phyloP scores from a whole-genome alignment of 768 basidiomycete genomes.

The Suillus sp. region DNA sequence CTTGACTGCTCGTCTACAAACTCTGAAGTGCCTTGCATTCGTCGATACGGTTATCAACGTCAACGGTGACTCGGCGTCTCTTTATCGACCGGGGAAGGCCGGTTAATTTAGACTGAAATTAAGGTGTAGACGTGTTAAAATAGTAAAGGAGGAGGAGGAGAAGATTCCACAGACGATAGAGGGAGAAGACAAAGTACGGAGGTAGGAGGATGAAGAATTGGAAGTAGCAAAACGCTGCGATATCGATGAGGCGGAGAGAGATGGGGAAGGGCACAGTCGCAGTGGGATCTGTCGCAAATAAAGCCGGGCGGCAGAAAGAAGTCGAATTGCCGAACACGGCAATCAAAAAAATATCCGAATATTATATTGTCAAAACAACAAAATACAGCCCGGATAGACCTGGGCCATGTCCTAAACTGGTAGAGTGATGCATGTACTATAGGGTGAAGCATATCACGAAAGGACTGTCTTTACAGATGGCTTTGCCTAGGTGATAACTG shows the following conservation, averaged over 20 bases:
- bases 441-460: background rate
- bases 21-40: conserved; percentile 33
- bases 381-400: too few relatives aligned
- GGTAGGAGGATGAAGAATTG: conserved; percentile 12
- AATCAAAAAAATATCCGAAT: conserved; percentile 38
- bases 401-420: too few relatives aligned
- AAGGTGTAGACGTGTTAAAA: conserved; percentile 21
- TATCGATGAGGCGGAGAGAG: conserved; percentile 35
- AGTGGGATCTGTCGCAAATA: conserved; percentile 44
- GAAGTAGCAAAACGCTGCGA: conserved; percentile 21
- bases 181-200: background rate
- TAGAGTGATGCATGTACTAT: too few relatives aligned
- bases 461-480: too few relatives aligned
- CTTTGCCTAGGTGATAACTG: background rate
- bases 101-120: conserved; percentile 42
- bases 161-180: background rate
- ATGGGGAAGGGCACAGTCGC: conserved; percentile 30
- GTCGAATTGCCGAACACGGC: conserved; percentile 40
- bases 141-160: conserved; percentile 10
- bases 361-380: conserved; percentile 25
- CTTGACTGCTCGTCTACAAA: conserved; percentile 33
- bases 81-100: conserved; percentile 44
- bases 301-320: conserved; percentile 41
- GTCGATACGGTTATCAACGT: conserved; percentile 40
- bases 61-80: conserved; percentile 42